Evolutionary conservation across 305 asterid species (phyloP), one percentile per base, ranked within the genome.

Genomic region (Fraxinus sp.): DNA sequence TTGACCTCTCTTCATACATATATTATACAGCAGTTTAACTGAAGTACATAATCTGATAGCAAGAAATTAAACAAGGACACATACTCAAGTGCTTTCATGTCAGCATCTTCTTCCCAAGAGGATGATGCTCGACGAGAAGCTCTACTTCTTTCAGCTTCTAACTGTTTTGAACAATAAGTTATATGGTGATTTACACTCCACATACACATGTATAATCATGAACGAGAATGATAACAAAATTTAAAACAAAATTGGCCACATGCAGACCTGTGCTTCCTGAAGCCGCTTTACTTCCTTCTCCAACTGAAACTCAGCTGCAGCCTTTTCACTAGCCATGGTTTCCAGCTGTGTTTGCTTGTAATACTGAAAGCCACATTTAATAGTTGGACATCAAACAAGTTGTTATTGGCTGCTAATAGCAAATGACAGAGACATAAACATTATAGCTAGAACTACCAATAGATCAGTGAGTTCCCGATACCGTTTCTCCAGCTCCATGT

Each of bases 271-370:
- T 79, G 91, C 97, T 86, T 97, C 98, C 82, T 90, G 97, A 72
- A 72, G 86, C 82, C 94, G 98, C 89, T 94, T 95, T 87, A 91
- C 86, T 90, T 95, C 98, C 90, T 97, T 97, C 87, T 97, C 99
- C 92, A 97, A 88, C 91, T 97, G 99, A 91, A 97, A 95, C 91
- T 93, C 98, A 55, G 97, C 98, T 24, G 99, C 99, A 68, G 99
- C 98, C 88, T 97, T 97, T 89, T 97, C 98, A 80, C 97, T 95
- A 80, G 99, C 92, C 97, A 95, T 95, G 83, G 97, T 92, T 89
- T 97, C 99, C 85, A 95, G 88, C 86, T 95, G 99, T 79, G 99
- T 97, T 92, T 97, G 99, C 88, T 97, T 97, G 95, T 92, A 95
- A 85, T 95, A 97, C 99, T 97, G 93, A 79, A 75, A 13, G 22